phyloP scores from a whole-genome alignment of 805 yeast genomes.

The Wickerhamomyces alni region DNA sequence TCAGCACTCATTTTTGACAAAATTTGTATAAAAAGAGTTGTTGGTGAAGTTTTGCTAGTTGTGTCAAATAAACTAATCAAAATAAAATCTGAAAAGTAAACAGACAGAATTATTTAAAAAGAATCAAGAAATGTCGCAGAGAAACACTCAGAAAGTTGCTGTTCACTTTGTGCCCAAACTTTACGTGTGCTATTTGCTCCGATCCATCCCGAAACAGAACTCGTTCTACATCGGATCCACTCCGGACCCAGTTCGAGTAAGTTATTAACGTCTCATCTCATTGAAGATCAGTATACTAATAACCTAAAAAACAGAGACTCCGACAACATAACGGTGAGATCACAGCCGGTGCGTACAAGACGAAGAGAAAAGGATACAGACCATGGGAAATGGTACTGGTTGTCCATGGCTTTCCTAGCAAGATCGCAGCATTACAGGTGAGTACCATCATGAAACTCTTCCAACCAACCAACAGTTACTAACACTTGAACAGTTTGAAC shows the following conservation, averaged over 20 bases:
- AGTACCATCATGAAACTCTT: background rate
- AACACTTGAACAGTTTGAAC: slow-evolving; percentile 45
- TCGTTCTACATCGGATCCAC: slow-evolving; percentile 79
- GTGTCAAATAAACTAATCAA: too few species aligned
- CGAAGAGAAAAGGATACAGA: slow-evolving; percentile 48
- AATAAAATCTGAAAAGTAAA: too few species aligned
- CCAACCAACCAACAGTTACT: background rate
- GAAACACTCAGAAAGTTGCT: slow-evolving; percentile 1
- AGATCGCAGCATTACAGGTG: slow-evolving; percentile 56
- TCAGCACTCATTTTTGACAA: too few species aligned
- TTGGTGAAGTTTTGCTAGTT: too few species aligned
- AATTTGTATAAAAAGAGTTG: too few species aligned
- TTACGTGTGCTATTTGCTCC: slow-evolving; percentile 68
- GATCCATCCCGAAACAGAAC: slow-evolving; percentile 49
- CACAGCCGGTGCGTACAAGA: slow-evolving; percentile 64
- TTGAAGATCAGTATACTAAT: background rate
- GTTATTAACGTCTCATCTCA: too few species aligned
- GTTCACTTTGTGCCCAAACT: slow-evolving; percentile 31
- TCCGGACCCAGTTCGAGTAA: slow-evolving; percentile 56
- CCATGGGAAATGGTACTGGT: slow-evolving; percentile 70
- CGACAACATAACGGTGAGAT: slow-evolving; percentile 77
- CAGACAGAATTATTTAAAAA: too few species aligned
- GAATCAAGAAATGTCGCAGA: too few species aligned
- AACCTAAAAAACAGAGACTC: slow-evolving; percentile 35
- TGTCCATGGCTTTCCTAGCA: slow-evolving; percentile 69